Base-by-base conservation (phyloP, 2,329 filamentous ascomycete genomes). In the Cordyceps tenuipes region DNA sequence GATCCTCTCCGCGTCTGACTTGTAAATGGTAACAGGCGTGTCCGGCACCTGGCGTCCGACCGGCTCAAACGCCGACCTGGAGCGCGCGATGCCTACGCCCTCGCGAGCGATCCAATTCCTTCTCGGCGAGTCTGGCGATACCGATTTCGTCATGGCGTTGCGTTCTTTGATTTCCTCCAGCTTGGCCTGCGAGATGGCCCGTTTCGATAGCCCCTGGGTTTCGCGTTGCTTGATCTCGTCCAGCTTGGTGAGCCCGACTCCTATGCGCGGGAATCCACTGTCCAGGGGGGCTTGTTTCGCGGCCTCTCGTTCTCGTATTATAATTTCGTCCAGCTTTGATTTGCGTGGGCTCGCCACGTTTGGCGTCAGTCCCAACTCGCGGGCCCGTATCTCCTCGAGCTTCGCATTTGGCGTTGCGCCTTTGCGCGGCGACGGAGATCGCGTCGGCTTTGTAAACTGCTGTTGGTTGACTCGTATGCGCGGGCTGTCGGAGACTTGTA, bases 401-500 rank as follows among this genome's bases (percentile, higher is more conserved):
- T 73, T 77, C 2, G 71, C 73, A 62, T 79, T 79, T 7, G 69
- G 72, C 12, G 70, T 66, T 12, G 68, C 69, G 7, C 68, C 68
- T 36, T 67, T 68, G 36, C 65, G 29, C 21, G 56, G 49, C 29
- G 55, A 57, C 12, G 23, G 39, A 3, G 21, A 41, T 23, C 47
- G 46, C 21, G 48, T 15, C 66, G 4, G 68, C 63, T 46, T 67
- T 68, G 13, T 66, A 12, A 68, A 72, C 59, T 74, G 74, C 1
- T 71, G 75, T 34, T 41, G 31, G 17, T 71, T 68, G 34, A 76
- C 69, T 31, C 68, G 72, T 56, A 84, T 75, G 36, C 79, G 77
- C n/a, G 82, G 82, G 62, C 81, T 84, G 63, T 79, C 74, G 0
- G 82, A 84, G 39, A 81, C 67, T 61, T 83, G 80, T 44, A 84